Percentiles rank a stretch among this genome's conserved stretches.
Evolutionary conservation across 768 basidiomycete species (phyloP).

Genomic region (Lactifluus hygrophoroides): DNA sequence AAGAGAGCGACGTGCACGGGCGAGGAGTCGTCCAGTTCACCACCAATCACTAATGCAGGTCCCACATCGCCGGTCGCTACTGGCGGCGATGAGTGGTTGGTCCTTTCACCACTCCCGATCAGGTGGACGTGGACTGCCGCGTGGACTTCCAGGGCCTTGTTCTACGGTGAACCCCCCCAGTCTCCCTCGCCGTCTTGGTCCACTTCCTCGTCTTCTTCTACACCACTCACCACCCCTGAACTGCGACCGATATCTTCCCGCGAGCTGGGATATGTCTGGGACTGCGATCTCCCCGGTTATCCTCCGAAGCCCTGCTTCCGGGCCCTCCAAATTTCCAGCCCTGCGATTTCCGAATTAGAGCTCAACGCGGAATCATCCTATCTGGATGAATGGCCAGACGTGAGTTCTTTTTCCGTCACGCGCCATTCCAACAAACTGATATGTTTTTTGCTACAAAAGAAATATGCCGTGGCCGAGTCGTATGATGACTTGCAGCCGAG

Average conservation of each 20-base stretch:
- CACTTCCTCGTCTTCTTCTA: neutral
- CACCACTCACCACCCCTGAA: neutral
- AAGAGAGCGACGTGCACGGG: neutral
- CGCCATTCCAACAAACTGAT: neutral
- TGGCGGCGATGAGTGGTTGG: neutral
- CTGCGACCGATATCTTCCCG: neutral
- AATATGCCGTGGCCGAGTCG: conserved; percentile 8
- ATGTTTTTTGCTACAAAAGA: neutral
- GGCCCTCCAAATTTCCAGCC: conserved; percentile 2
- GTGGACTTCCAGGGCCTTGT: neutral
- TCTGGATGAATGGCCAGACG: neutral
- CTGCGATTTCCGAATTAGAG: conserved; percentile 7
- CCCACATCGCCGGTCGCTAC: neutral
- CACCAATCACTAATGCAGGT: neutral
- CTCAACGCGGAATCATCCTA: neutral
- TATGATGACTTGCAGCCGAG: neutral
- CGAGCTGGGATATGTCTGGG: conserved; percentile 1
- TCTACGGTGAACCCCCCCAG: neutral
- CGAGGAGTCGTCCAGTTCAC: neutral
- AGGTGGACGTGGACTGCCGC: neutral
- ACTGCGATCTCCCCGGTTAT: neutral
- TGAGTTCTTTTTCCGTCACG: neutral
- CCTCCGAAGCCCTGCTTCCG: conserved; percentile 4
- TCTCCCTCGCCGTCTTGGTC: neutral
- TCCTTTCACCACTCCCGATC: neutral